A percentile compares a stretch with the other conserved stretches of the same genome.
phyloP scores from a whole-genome alignment of 192 early-diverging fungal species.

The Coemansia sp. region DNA sequence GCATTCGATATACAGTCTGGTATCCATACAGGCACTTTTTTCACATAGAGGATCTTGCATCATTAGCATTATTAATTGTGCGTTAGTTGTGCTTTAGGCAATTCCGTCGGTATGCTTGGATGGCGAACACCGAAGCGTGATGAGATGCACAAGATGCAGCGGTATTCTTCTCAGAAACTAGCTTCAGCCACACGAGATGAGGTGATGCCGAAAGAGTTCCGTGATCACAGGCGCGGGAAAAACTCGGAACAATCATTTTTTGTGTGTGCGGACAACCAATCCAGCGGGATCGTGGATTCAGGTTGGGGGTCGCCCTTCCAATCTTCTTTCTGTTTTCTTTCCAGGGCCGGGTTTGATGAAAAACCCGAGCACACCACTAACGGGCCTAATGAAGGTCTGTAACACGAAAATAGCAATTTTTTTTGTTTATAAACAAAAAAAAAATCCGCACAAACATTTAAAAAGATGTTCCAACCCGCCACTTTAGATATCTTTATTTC shows the following conservation, averaged over 20 bases:
- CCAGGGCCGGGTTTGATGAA: not conserved
- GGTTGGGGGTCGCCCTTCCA: not conserved
- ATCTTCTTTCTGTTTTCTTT: not conserved
- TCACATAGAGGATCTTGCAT: not conserved
- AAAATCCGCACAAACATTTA: not conserved
- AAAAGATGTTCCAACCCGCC: not conserved
- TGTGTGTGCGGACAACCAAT: not conserved
- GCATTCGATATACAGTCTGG: not conserved
- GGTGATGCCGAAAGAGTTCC: not conserved
- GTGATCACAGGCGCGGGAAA: slow-evolving; percentile 3
- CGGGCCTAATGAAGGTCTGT: not conserved
- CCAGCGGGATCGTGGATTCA: not conserved
- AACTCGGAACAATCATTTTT: not conserved
- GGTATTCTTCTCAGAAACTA: not conserved
- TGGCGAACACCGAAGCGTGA: not conserved
- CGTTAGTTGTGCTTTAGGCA: not conserved
- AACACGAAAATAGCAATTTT: not conserved
- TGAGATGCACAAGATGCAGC: not conserved
- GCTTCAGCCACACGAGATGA: not conserved
- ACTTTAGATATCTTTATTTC: not conserved
- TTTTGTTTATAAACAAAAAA: not conserved
- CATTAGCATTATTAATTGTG: not conserved
- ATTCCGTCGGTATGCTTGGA: not conserved
- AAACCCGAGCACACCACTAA: not conserved
- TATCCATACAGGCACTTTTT: not conserved